phyloP scores from a whole-genome alignment of 2,329 filamentous ascomycete genomes.

The Camillea tinctor region DNA sequence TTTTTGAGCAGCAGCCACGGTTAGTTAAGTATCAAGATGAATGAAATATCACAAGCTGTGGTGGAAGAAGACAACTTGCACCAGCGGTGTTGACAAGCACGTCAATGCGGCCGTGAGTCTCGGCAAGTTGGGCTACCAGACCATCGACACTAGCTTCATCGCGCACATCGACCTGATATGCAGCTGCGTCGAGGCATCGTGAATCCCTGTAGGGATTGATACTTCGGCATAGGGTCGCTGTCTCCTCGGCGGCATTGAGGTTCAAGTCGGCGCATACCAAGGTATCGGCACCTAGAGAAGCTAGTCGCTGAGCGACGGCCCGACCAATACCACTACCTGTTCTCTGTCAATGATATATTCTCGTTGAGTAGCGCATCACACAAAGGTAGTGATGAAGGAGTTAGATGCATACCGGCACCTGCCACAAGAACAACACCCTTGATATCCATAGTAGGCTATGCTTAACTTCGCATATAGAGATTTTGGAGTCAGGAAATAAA shows the following conservation, averaged over 20 bases:
- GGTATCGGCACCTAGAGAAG: constrained; percentile 14
- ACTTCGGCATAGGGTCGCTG: constrained; percentile 10
- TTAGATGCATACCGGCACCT: constrained; percentile 7
- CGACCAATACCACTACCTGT: constrained; percentile 17
- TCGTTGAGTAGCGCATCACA: neutral
- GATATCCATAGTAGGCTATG: constrained; percentile 1
- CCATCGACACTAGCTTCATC: constrained; percentile 12
- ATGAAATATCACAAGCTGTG: constrained; percentile 1
- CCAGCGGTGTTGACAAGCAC: constrained; percentile 16
- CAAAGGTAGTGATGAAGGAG: neutral
- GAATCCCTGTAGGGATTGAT: constrained; percentile 4
- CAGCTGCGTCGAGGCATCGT: constrained; percentile 2
- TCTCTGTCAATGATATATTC: constrained; percentile 1
- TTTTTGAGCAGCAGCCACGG: neutral
- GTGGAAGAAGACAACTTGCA: constrained; percentile 10
- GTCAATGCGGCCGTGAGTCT: constrained; percentile 14
- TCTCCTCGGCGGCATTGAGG: constrained; percentile 15
- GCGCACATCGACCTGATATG: constrained; percentile 10
- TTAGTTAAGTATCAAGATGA: neutral
- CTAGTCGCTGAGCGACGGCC: constrained; percentile 12
- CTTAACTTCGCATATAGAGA: neutral
- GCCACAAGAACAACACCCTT: constrained; percentile 6
- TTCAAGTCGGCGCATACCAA: constrained; percentile 17
- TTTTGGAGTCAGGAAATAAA: neutral
- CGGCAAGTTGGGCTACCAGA: constrained; percentile 10